Conservation (phyloP, 2,329 filamentous ascomycete species). For the Colletotrichum neosansevieriae region DNA sequence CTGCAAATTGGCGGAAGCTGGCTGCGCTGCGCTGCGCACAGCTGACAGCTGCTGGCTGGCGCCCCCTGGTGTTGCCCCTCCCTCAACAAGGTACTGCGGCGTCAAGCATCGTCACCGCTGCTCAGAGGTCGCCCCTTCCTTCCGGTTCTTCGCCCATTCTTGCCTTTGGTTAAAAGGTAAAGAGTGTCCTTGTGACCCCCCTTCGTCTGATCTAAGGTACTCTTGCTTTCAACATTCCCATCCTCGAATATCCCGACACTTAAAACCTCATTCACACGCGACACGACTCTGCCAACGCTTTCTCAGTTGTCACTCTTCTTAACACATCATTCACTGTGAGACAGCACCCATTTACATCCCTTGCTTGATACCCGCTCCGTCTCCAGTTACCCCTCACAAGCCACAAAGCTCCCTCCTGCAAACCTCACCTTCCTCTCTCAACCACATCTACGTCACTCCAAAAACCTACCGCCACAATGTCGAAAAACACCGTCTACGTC, state of each 20-base stretch:
- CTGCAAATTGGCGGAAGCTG: not conserved
- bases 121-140: constrained; percentile 32
- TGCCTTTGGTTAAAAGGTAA: constrained; percentile 33
- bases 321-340: constrained; percentile 25
- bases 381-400: constrained; percentile 35
- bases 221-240: constrained; percentile 19
- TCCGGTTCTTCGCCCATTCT: not conserved
- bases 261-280: constrained; percentile 28
- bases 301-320: not conserved
- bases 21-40: constrained; percentile 7
- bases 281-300: not conserved
- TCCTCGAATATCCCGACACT: constrained; percentile 6
- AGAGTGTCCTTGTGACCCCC: constrained; percentile 36
- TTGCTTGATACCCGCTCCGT: constrained; percentile 35
- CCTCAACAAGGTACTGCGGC: constrained; percentile 18
- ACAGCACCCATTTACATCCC: constrained; percentile 21
- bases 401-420: constrained; percentile 33
- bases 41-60: not conserved
- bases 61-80: constrained; percentile 13
- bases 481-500: constrained; percentile 80
- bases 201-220: constrained; percentile 29
- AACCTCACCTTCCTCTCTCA: constrained; percentile 2
- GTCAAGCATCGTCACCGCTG: constrained; percentile 35
- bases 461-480: constrained; percentile 57
- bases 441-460: constrained; percentile 21